Conservation (phyloP, 2,329 filamentous ascomycete genomes). For the Blastomyces parvus region DNA sequence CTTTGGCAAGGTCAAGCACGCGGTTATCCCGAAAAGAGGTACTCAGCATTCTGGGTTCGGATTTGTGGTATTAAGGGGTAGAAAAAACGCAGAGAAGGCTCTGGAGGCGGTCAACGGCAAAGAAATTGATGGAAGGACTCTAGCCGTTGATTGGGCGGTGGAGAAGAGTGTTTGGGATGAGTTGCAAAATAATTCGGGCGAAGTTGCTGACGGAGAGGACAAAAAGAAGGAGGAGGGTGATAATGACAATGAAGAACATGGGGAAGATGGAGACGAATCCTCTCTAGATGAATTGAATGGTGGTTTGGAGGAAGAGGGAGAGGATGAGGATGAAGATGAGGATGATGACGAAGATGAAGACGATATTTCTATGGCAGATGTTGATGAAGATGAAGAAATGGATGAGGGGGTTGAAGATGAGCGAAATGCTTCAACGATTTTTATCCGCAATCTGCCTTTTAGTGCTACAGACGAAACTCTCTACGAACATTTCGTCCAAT, state of each 20-base stretch:
- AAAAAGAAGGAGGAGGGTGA: constrained; percentile 37
- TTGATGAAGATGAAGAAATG: constrained; percentile 35
- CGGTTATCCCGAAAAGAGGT: constrained; percentile 70
- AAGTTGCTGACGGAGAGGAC: constrained; percentile 23
- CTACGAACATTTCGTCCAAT: constrained; percentile 75
- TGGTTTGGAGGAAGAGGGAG: neutral
- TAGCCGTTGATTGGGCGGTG: constrained; percentile 96
- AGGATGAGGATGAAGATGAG: constrained; percentile 21
- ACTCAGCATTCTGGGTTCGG: constrained; percentile 73
- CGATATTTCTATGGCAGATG: constrained; percentile 29
- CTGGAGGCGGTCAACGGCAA: constrained; percentile 80
- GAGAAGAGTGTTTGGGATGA: constrained; percentile 80
- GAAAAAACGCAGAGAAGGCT: constrained; percentile 84
- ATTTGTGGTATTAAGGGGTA: constrained; percentile 79
- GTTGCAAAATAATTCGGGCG: constrained; percentile 42
- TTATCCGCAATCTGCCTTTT: constrained; percentile 91
- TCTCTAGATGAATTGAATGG: constrained; percentile 17
- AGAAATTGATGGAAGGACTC: constrained; percentile 71
- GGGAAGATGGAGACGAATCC: constrained; percentile 35
- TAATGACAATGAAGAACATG: constrained; percentile 48
- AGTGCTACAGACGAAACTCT: constrained; percentile 73
- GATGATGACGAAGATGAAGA: constrained; percentile 36
- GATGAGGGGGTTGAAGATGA: constrained; percentile 41
- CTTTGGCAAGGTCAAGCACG: constrained; percentile 84
- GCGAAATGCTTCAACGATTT: constrained; percentile 64